A percentile compares a stretch with the other conserved stretches of the same genome.
phyloP scores from a whole-genome alignment of 2,329 filamentous ascomycete genomes.

The Epichloe elymi region DNA sequence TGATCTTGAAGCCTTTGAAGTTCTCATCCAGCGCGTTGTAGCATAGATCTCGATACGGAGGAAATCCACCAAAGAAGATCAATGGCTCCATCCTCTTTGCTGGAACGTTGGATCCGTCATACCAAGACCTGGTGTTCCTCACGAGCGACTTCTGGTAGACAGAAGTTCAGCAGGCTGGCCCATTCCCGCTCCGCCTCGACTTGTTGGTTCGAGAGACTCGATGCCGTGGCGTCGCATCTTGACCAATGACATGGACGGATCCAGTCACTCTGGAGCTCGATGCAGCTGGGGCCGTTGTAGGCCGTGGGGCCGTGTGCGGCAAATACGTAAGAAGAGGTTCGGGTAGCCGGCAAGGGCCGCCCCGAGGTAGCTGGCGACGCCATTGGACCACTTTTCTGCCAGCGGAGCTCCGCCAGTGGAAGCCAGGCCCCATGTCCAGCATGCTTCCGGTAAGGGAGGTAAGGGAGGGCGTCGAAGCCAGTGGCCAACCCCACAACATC shows the following conservation, averaged over 20 bases:
- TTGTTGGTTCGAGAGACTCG: background rate
- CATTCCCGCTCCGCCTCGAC: background rate
- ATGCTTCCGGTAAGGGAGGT: background rate
- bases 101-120: background rate
- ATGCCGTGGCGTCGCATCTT: background rate
- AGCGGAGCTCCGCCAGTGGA: background rate
- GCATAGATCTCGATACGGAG: background rate
- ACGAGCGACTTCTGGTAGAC: background rate
- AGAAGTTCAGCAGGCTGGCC: background rate
- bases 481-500: constrained; percentile 33
- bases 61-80: background rate
- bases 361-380: background rate
- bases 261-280: constrained; percentile 6
- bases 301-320: constrained; percentile 8
- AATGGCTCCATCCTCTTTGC: background rate
- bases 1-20: background rate
- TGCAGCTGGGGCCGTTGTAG: constrained; percentile 8
- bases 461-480: constrained; percentile 26
- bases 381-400: background rate
- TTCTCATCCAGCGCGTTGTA: background rate
- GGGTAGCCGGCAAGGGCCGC: background rate
- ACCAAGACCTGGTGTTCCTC: background rate
- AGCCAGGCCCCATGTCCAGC: background rate
- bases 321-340: background rate
- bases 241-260: background rate